Base-by-base conservation (phyloP, 345 rosid genomes). In the Populus deltoides region DNA sequence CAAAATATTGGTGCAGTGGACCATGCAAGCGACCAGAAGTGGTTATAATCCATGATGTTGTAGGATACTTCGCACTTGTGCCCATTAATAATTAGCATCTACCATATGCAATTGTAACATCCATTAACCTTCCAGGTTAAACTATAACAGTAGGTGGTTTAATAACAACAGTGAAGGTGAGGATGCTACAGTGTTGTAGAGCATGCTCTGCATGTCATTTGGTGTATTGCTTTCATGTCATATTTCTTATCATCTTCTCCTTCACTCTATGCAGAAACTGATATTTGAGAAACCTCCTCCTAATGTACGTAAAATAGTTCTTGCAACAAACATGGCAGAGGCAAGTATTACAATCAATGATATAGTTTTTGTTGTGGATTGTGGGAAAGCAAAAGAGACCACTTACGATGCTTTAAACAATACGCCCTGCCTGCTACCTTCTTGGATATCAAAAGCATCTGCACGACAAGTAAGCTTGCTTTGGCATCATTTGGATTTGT, bases 311-410 rank as follows among this genome's bases (percentile, higher is more conserved):
- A 96, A 96, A 86, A 87, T 96, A 80, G 86, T 93, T 75, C 94
- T 96, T 77, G 98, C 99, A 68, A 94, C 99, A 75, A 96, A 94
- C 86, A 96, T 96, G 99, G 97, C 98, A 11, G 99, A 96, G 84
- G 97, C 99, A 59, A 93, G 99, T 81, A 96, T 96, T 75, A 96
- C 99, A 69, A 93, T 96, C 83, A 93, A 93, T 68, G 98, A 96
- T 81, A 66, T 93, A 71, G 99, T 96, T 80, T 96, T 91, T 82
- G 99, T 96, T 45, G 90, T 96, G 77, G 99, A 96, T 78, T 93
- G 98, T 84, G 99, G 99, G 73, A 96, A 96, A 84, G 99, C 98
- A 11, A 96, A 96, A 88, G 99, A 96, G 87, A 96, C 99, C 69
- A 90, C 97, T n/a, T 96, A 96, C 82, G 99, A 96, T 86, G 99